phyloP scores from a whole-genome alignment of 73 alveolate species.

The Paramecium primaurelia region DNA sequence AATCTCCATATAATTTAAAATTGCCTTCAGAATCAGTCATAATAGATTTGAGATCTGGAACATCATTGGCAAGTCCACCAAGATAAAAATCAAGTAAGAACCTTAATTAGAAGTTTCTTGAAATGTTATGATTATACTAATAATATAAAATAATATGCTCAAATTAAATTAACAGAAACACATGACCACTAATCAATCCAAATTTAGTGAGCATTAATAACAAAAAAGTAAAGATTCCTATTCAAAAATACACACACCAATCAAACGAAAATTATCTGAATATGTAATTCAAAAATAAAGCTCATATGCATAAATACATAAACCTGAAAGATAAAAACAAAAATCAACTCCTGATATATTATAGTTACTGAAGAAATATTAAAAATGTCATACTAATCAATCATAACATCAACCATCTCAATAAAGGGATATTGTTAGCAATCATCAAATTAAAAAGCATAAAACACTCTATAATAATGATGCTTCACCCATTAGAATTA shows the following conservation, averaged over 20 bases:
- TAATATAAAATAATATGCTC: neutral
- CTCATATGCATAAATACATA: neutral
- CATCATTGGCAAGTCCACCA: neutral
- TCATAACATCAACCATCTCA: neutral
- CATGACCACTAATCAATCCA: neutral
- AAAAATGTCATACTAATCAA: neutral
- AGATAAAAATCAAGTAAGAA: neutral
- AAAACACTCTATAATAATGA: neutral
- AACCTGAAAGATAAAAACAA: slow-evolving; percentile 22
- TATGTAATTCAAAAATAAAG: neutral
- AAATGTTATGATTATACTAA: neutral
- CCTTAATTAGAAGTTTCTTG: neutral
- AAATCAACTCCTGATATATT: neutral
- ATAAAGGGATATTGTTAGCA: neutral
- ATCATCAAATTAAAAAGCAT: neutral
- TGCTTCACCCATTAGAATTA: neutral
- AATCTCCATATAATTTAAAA: neutral
- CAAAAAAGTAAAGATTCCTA: neutral
- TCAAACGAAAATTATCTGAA: neutral
- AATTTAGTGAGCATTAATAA: neutral
- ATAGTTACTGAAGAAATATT: neutral
- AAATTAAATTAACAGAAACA: slow-evolving; percentile 7
- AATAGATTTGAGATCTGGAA: neutral
- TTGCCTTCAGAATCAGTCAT: neutral
- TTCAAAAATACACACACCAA: neutral